phyloP scores from a whole-genome alignment of 306 rosid genomes.

The Quillaja saponaria region DNA sequence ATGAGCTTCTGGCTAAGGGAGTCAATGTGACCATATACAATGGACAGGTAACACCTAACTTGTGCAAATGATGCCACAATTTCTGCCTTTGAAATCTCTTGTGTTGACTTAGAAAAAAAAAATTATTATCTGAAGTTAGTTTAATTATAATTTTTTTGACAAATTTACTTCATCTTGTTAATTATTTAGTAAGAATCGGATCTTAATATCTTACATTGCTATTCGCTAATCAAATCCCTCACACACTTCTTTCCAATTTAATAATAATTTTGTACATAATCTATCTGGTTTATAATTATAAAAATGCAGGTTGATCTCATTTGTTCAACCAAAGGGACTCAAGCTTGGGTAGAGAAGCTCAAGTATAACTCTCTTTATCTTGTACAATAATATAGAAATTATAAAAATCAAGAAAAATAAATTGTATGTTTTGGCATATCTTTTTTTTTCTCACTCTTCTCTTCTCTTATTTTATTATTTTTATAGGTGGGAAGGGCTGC shows the following conservation, averaged over 20 bases:
- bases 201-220: too few species aligned
- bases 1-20: slow-evolving; percentile 74
- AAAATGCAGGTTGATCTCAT: slow-evolving; percentile 80
- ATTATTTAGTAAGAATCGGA: too few species aligned
- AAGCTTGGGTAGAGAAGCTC: slow-evolving; percentile 83
- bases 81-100: too few species aligned
- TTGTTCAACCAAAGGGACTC: slow-evolving; percentile 84
- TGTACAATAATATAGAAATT: too few species aligned
- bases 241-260: too few species aligned
- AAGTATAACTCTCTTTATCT: slow-evolving; percentile 42
- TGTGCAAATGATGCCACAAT: too few species aligned
- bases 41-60: slow-evolving; percentile 68
- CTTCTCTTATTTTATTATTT: not conserved
- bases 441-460: not conserved
- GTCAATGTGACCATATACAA: slow-evolving; percentile 81
- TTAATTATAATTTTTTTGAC: too few species aligned
- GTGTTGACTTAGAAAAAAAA: too few species aligned
- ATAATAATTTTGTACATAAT: slow-evolving; percentile 1
- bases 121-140: too few species aligned
- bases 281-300: slow-evolving; percentile 11
- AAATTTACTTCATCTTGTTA: not conserved
- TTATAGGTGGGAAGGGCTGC: slow-evolving; percentile 77
- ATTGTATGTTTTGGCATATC: not conserved
- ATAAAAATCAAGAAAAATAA: too few species aligned
- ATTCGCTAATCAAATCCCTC: too few species aligned